A percentile compares a stretch with the other conserved stretches of the same genome.
These are phyloP conservation scores for Yamadazyma buinensis DNA, from an alignment of 1,139 yeast genomes.

Conservation along the genomic window DNA sequence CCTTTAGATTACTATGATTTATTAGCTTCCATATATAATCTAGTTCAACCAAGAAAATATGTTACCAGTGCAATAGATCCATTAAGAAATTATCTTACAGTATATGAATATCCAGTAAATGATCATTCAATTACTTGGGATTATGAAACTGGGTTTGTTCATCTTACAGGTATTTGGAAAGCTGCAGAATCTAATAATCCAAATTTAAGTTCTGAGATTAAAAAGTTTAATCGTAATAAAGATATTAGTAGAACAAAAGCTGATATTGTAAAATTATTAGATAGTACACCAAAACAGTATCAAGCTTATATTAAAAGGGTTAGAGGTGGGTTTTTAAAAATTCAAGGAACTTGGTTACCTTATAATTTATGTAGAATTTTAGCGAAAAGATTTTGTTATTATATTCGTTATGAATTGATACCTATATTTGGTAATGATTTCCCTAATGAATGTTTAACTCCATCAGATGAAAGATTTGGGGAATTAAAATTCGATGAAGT, in stretches of 20 bases:
- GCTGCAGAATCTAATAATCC: slow-evolving; percentile 41
- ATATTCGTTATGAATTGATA: slow-evolving; percentile 69
- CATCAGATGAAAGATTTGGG: slow-evolving; percentile 67
- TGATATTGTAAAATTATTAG: slow-evolving; percentile 71
- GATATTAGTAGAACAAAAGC: slow-evolving; percentile 57
- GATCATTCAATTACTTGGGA: slow-evolving; percentile 83
- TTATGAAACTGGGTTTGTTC: slow-evolving; percentile 82
- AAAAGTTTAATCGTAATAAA: slow-evolving; percentile 1
- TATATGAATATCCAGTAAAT: slow-evolving; percentile 66
- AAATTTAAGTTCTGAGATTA: not conserved
- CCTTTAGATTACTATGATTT: slow-evolving; percentile 8
- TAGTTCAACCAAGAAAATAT: slow-evolving; percentile 58
- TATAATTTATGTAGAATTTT: slow-evolving; percentile 62
- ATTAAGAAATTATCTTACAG: slow-evolving; percentile 62
- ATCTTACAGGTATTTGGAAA: slow-evolving; percentile 90
- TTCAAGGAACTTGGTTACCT: slow-evolving; percentile 96
- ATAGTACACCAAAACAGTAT: slow-evolving; percentile 65
- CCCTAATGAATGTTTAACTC: slow-evolving; percentile 66
- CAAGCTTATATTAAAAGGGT: slow-evolving; percentile 68
- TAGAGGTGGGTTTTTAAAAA: slow-evolving; percentile 87
- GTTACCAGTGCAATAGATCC: slow-evolving; percentile 64
- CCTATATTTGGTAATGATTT: slow-evolving; percentile 79
- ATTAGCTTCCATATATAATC: slow-evolving; percentile 20
- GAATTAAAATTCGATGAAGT: slow-evolving; percentile 32
- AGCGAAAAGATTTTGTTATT: slow-evolving; percentile 74